Evolutionary conservation across 73 alveolate species (phyloP), one percentile per base, ranked within the genome.

Genomic region (Stentor coeruleus): DNA sequence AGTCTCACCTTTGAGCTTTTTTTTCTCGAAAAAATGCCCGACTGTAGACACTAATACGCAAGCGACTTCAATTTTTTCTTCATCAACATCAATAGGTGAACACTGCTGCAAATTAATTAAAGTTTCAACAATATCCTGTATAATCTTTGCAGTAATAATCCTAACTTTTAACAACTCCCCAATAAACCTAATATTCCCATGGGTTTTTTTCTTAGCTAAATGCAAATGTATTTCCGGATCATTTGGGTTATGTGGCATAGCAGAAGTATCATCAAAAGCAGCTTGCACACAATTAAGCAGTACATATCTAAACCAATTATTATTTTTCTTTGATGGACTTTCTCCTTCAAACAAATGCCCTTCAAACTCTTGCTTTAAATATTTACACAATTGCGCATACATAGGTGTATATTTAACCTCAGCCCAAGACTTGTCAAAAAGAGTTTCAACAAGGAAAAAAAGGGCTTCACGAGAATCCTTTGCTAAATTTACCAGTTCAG

Each of bases 41-140:
- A 20, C 39, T 1, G 79, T 66, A 15, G 40, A 20, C 15, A 66
- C 11, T 33, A 66, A 26, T 11, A 66, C 37, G 79, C 79, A 66
- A 26, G 79, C 79, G 11, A 20, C 79, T 66, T 66, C 79, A 33
- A 66, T 20, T 66, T 66, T 66, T 14, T 66, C 79, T 66, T 66
- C 79, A 2, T 66, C 39, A 1, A 66, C 33, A 37, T 66, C 2
- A 28, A 20, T 20, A 11, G 66, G 66, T 6, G 28, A 11, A 11
- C 20, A 20, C 6, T 66, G 79, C 41, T 49, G 28, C 28, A 49
- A 20, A 20, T 49, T 49, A 11, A 49, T 49, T 49, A 49, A 20
- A 20, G 6, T 6, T 20, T 49, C 66, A 11, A 49, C 66, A 20
- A 49, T 49, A 11, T 49, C 28, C 20, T 49, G 66, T 6, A 60